Percentiles rank a stretch among this genome's conserved stretches.
Conservation (phyloP, 257 asterid genomes). For the Handroanthus guayacan region DNA sequence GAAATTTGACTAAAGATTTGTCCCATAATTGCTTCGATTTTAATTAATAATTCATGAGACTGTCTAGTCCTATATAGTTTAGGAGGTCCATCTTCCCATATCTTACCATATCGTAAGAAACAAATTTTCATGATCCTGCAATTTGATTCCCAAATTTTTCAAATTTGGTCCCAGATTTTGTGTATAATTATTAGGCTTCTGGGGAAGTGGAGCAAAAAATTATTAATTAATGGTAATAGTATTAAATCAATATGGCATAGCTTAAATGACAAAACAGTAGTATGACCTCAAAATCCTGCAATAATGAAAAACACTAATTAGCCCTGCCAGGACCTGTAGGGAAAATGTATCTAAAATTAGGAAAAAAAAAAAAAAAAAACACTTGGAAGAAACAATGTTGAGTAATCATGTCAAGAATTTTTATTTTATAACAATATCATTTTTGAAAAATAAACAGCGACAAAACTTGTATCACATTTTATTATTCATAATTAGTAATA, state of each 20-base stretch:
- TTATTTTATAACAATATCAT: no score
- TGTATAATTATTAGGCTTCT: neutral
- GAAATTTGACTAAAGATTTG: neutral
- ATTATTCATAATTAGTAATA: no score
- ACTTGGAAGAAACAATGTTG: no score
- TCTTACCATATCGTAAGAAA: conserved; percentile 6
- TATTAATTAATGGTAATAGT: neutral
- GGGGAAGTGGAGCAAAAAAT: neutral
- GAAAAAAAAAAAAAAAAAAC: no score
- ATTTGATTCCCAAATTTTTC: neutral
- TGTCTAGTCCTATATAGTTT: neutral
- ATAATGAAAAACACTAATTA: no score
- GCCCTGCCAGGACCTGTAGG: neutral
- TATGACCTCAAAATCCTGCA: neutral
- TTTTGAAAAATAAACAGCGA: no score
- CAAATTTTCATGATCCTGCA: neutral
- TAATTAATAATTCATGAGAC: neutral
- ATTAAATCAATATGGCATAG: neutral
- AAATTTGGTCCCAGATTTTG: neutral
- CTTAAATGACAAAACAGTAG: neutral
- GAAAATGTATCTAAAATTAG: no score
- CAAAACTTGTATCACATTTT: no score
- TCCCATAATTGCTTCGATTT: neutral
- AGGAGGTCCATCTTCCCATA: neutral
- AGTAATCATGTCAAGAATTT: no score